Base-by-base conservation (phyloP, 495 filamentous ascomycete genomes). In the Podospora appendiculata region DNA sequence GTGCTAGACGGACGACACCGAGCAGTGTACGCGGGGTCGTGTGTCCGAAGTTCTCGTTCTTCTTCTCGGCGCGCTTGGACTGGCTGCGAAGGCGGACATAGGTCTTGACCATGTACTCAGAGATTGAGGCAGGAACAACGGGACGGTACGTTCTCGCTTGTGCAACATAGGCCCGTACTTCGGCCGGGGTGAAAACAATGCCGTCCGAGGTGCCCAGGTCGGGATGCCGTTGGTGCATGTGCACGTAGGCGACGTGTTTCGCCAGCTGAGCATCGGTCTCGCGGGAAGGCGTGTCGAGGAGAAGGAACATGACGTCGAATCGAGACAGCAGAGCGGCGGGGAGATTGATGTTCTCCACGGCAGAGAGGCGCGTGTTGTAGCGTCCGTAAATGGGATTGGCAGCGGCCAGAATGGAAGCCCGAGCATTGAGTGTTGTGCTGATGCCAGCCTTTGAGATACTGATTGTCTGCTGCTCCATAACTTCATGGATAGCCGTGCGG, bases 391-490 rank as follows among this genome's bases (percentile, higher is more conserved):
- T 80, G 44, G 93, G 93, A 75, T 98, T 98, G 52, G 93, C 93
- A 11, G 93, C 93, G 1, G 93, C 94, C n/a, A 98, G 81, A 63
- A 98, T 97, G 0, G 93, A 94, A 12, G 93, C 96, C 44, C 93
- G 86, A 2, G 93, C 93, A 62, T 98, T 98, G 38, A 98, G 81
- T 0, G 91, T 91, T 11, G 93, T 98, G 41, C 83, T 93, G 67
- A 98, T 98, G 54, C 93, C 93, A 14, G 93, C 93, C 75, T 98
- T 98, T 57, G 91, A 95, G 58, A 98, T 97, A 50, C 89, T 95
- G 52, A 98, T 98, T 46, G 93, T 98, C 70, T 98, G 93, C 66
- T 98, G 93, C 63, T 98, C 93, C 93, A 98, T 98, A 33, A 98
- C 93, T 83, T 98, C 93, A 78, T 98, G 93, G 63, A 98, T 97